Evolutionary conservation across 345 rosid genomes (phyloP).

Genomic region (Gossypium raimondii): DNA sequence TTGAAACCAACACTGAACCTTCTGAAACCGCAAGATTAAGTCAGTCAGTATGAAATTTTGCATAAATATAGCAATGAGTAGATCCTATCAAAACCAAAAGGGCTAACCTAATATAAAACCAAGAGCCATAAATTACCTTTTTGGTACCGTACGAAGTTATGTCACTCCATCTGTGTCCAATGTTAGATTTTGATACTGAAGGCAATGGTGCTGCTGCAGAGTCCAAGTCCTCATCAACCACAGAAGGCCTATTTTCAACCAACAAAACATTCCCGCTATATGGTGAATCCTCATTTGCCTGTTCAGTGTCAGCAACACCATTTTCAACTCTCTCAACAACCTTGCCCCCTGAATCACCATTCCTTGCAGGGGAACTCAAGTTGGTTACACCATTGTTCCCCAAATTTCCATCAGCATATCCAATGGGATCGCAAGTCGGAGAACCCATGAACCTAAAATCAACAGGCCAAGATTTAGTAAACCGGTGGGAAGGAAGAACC

Average conservation of each 20-base stretch:
- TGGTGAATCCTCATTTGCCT: constrained; percentile 72
- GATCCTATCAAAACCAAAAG: neutral
- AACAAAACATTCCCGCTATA: constrained; percentile 39
- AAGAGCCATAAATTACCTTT: constrained; percentile 46
- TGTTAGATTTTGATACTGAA: constrained; percentile 40
- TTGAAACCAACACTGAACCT: constrained; percentile 83
- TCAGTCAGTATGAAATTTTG: constrained; percentile 5
- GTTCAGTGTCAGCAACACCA: constrained; percentile 30
- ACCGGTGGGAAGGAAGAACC: constrained; percentile 50
- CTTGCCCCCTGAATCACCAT: constrained; percentile 33
- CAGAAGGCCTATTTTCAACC: constrained; percentile 47
- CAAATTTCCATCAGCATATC: constrained; percentile 24
- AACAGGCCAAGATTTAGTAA: constrained; percentile 68
- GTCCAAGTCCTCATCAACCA: constrained; percentile 44
- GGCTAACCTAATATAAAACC: constrained; percentile 4
- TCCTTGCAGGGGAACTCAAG: constrained; percentile 41
- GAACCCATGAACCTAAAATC: constrained; percentile 56
- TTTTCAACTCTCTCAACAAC: constrained; percentile 32
- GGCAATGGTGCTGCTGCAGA: constrained; percentile 41
- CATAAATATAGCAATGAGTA: constrained; percentile 1
- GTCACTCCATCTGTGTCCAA: constrained; percentile 72
- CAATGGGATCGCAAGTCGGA: constrained; percentile 36
- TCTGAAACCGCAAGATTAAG: constrained; percentile 44
- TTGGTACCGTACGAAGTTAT: constrained; percentile 61
- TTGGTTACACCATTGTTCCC: constrained; percentile 17